Conservation (phyloP, 306 rosid species). For the Pyrus betulifolia region DNA sequence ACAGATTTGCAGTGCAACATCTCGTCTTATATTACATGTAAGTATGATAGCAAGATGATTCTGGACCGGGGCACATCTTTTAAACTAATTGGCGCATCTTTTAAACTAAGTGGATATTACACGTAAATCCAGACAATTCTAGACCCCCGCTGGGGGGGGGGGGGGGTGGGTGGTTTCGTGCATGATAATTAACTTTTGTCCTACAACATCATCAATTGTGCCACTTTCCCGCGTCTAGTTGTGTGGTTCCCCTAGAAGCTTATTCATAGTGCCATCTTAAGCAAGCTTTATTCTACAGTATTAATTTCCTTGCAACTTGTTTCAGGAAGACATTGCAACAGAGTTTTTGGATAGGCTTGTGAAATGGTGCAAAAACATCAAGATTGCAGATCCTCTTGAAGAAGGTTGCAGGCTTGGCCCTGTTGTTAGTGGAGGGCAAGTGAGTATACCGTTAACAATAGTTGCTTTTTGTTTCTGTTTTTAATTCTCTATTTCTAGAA, state of each 20-base stretch:
- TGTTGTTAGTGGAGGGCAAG: slow-evolving; percentile 88
- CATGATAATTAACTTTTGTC: background rate
- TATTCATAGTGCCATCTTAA: background rate
- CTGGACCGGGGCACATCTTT: background rate
- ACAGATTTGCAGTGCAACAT: slow-evolving; percentile 99
- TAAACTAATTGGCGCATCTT: background rate
- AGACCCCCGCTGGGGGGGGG: too few relatives aligned
- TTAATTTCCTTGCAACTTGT: slow-evolving; percentile 5
- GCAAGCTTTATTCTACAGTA: background rate
- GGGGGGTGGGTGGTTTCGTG: background rate
- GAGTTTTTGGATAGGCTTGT: slow-evolving; percentile 70
- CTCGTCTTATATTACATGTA: slow-evolving; percentile 89
- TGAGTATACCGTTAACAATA: slow-evolving; percentile 21
- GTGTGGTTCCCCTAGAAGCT: background rate
- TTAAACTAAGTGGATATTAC: background rate
- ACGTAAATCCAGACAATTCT: background rate
- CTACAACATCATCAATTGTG: background rate
- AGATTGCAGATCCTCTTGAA: slow-evolving; percentile 91
- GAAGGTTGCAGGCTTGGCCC: slow-evolving; percentile 99
- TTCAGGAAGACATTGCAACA: slow-evolving; percentile 81
- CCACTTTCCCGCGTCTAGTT: background rate
- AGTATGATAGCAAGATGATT: slow-evolving; percentile 17
- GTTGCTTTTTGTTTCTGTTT: background rate
- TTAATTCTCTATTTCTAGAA: background rate
- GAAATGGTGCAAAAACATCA: slow-evolving; percentile 74